A percentile compares a stretch with the other conserved stretches of the same genome.
These are phyloP conservation scores for Acrasis kona DNA, from an alignment of 78 protist genomes.

Conservation along the genomic window DNA sequence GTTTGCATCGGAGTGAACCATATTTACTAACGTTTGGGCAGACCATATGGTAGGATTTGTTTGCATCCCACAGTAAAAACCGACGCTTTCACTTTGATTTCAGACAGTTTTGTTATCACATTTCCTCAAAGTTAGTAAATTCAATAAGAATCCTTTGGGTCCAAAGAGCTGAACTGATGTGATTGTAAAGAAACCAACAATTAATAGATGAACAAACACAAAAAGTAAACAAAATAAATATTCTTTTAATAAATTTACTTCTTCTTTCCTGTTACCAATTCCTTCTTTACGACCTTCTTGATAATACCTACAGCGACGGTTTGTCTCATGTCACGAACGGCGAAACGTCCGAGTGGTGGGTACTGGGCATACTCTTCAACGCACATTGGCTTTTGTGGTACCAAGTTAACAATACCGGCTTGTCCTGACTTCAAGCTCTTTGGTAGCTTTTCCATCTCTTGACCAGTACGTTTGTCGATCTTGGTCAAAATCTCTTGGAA, in stretches of 20 bases:
- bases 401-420: constrained; percentile 78
- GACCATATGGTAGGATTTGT: too few relatives aligned
- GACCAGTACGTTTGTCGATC: constrained; percentile 87
- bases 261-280: background rate
- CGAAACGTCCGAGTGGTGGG: constrained; percentile 97
- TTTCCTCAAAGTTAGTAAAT: too few relatives aligned
- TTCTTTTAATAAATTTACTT: background rate
- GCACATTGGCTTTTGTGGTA: constrained; percentile 90
- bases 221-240: too few relatives aligned
- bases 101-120: too few relatives aligned
- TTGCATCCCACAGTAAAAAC: too few relatives aligned
- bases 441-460: constrained; percentile 59
- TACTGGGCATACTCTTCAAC: constrained; percentile 89
- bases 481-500: constrained; percentile 69
- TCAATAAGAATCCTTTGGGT: too few relatives aligned
- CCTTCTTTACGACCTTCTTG: background rate
- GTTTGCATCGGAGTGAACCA: too few relatives aligned
- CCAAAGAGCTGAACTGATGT: too few relatives aligned
- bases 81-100: too few relatives aligned
- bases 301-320: constrained; percentile 84
- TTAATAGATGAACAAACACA: too few relatives aligned
- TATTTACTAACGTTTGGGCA: too few relatives aligned
- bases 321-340: constrained; percentile 95
- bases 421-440: constrained; percentile 77
- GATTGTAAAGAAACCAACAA: too few relatives aligned